Evolutionary conservation across 116 monocot genomes (phyloP), one percentile per base, ranked within the genome.

Genomic region (Trichopus zeylanicus): DNA sequence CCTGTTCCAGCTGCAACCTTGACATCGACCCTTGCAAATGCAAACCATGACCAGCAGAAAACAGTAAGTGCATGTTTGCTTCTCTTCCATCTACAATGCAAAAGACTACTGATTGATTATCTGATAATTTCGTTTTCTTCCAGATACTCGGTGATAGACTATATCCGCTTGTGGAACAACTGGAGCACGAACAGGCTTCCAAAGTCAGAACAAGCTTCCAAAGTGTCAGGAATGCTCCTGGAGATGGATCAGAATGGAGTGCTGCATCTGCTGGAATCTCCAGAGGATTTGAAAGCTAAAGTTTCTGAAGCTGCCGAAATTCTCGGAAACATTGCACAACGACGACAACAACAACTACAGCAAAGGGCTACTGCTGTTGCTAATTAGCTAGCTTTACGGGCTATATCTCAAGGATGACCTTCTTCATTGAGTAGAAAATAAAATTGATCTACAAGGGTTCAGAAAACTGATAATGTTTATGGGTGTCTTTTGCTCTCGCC

Each of bases 211-310:
- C 57, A 69, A 26, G 86, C 86, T 1, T 81, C 86, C 2, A 86
- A 86, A 59, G 78, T 86, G n/a, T 81, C 86, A 0, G 87, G 87
- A 0, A 87, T 87, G 87, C 70, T 87, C 11, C 68, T 87, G 24
- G 87, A 87, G 67, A 87, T 86, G 86, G 86, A 86, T 61, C 86
- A 81, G 64, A 78, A 78, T 6, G 86, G 81, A 46, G 81, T 86
- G 8, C 67, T 86, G 31, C 86, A 86, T 60, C 52, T 86, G 61
- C 31, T 86, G 29, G 86, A 86, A 68, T 78, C 78, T 0, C 86
- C 86, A 0, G 86, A 81, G 22, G 78, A 78, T n/a, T 62, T 87
- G 61, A 87, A 79, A 46, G 52, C 78, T 1, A 87, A 87, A 70
- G 87, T 87, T 29, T 73, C 72, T 5, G 87, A 87, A 35, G 87